Conservation (phyloP, 2,329 filamentous ascomycete genomes). For the Hypocreales sp. region DNA sequence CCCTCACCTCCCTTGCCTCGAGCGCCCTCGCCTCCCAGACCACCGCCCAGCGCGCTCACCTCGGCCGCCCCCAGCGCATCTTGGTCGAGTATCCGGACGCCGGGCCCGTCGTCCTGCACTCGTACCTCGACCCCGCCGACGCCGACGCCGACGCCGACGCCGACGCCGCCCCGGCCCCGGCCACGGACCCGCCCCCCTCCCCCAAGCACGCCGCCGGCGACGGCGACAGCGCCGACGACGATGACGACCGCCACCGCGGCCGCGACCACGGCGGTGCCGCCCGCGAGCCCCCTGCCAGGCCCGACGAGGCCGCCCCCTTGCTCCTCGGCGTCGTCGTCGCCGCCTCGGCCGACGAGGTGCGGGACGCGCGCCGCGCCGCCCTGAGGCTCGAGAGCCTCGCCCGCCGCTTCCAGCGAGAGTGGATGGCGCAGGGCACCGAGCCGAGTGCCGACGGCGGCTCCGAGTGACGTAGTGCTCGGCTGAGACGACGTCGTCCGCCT, state of each 20-base stretch:
- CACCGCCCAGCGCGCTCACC: conserved; percentile 33
- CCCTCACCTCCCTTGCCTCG: conserved; percentile 36
- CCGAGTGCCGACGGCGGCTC: conserved; percentile 9
- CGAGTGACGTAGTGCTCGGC: conserved; percentile 10
- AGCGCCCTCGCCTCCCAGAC: conserved; percentile 37
- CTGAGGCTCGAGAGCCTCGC: conserved; percentile 37
- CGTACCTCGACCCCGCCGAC: conserved; percentile 27
- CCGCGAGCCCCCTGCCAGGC: too few species aligned
- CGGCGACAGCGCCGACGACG: too few species aligned
- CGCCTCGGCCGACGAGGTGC: conserved; percentile 26
- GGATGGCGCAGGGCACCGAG: conserved; percentile 19
- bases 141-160: conserved; percentile 4
- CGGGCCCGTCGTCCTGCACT: conserved; percentile 26
- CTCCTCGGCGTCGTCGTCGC: conserved; percentile 40
- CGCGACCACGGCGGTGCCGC: too few species aligned
- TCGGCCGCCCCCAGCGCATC: conserved; percentile 38
- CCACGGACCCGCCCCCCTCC: too few species aligned
- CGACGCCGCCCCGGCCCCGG: conserved; percentile 4
- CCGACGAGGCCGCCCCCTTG: conserved; percentile 28
- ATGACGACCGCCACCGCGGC: too few species aligned
- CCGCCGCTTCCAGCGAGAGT: conserved; percentile 37
- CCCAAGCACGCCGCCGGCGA: too few species aligned
- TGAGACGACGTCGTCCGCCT: too few species aligned
- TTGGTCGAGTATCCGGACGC: conserved; percentile 38
- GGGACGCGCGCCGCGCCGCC: conserved; percentile 36